phyloP scores from a whole-genome alignment of 805 yeast genomes.

The Komagataella ulmi region DNA sequence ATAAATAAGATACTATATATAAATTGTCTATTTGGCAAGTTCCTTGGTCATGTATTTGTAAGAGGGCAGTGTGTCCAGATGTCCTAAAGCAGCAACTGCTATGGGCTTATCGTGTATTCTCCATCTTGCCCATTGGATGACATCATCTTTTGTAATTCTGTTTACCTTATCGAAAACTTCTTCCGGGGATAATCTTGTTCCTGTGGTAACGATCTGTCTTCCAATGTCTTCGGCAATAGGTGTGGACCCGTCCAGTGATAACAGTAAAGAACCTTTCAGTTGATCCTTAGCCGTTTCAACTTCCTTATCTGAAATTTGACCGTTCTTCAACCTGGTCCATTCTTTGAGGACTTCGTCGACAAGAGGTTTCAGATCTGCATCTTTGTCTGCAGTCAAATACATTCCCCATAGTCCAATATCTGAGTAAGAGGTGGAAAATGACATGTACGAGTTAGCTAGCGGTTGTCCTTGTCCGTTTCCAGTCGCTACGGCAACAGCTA shows the following conservation, averaged over 20 bases:
- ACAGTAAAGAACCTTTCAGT: constrained; percentile 78
- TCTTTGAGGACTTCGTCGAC: constrained; percentile 69
- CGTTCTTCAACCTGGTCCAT: constrained; percentile 77
- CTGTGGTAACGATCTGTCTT: constrained; percentile 92
- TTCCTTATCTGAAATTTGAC: constrained; percentile 70
- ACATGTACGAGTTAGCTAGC: constrained; percentile 89
- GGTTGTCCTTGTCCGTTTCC: constrained; percentile 42
- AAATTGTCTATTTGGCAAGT: not conserved
- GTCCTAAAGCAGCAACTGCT: constrained; percentile 88
- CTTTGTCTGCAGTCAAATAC: constrained; percentile 75
- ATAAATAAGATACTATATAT: no score
- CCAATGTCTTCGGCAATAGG: constrained; percentile 97
- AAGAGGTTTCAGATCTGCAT: constrained; percentile 49
- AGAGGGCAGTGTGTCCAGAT: constrained; percentile 57
- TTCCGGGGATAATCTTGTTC: constrained; percentile 60
- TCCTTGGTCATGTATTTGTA: constrained; percentile 33
- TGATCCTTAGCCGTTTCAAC: constrained; percentile 92
- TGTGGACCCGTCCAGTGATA: constrained; percentile 89
- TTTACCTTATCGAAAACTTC: constrained; percentile 69
- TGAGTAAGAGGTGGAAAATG: constrained; percentile 92
- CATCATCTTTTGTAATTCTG: constrained; percentile 63
- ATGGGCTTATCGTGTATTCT: constrained; percentile 66
- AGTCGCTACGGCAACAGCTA: constrained; percentile 44
- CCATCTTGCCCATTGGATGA: constrained; percentile 79
- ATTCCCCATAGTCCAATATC: constrained; percentile 98